A percentile compares a stretch with the other conserved stretches of the same genome.
phyloP scores from a whole-genome alignment of 306 rosid species.

The Pachyrhizus erosus region DNA sequence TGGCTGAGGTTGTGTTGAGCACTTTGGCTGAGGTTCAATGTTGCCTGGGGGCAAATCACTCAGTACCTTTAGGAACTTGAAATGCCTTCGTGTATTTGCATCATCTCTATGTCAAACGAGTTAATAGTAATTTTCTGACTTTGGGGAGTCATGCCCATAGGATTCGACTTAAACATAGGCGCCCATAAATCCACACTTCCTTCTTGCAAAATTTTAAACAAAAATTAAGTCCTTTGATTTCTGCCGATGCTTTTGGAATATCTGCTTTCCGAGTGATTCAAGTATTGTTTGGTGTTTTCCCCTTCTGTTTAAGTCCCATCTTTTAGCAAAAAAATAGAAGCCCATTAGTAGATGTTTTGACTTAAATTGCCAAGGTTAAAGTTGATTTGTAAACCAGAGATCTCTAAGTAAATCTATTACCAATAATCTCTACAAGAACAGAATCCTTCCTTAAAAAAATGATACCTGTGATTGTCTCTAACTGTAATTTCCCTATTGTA shows the following conservation, averaged over 20 bases:
- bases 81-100: not conserved
- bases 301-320: not conserved
- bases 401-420: slow-evolving; percentile 46
- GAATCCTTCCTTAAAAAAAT: slow-evolving; percentile 63
- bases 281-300: not conserved
- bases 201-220: not conserved
- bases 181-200: not conserved
- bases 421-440: slow-evolving; percentile 82
- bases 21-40: too few relatives aligned
- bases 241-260: not conserved
- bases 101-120: not conserved
- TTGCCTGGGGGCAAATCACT: too few relatives aligned
- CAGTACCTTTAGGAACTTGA: too few relatives aligned
- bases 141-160: not conserved
- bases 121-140: not conserved
- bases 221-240: not conserved
- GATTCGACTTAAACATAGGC: not conserved
- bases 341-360: slow-evolving; percentile 9
- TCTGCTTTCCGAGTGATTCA: not conserved
- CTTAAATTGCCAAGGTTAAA: slow-evolving; percentile 1
- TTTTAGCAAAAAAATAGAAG: not conserved
- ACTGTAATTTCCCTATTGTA: slow-evolving; percentile 67
- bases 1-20: too few relatives aligned
- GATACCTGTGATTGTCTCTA: slow-evolving; percentile 76
- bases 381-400: slow-evolving; percentile 36